Conservation (phyloP, 2,329 filamentous ascomycete genomes). For the Nigrospora oryzae region DNA sequence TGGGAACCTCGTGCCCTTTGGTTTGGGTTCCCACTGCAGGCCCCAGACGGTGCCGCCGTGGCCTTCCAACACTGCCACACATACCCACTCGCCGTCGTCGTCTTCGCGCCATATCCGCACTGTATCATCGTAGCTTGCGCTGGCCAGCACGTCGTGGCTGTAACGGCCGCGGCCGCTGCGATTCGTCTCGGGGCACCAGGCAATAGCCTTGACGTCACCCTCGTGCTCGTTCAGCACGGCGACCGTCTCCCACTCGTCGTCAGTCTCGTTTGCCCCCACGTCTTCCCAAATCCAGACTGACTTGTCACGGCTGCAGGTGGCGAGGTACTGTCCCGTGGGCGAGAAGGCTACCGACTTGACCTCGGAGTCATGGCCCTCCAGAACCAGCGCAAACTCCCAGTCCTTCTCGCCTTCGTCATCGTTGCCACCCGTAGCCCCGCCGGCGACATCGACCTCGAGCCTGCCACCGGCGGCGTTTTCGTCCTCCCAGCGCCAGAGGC, state of each 20-base stretch:
- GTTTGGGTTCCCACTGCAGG: constrained; percentile 58
- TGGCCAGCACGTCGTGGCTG: constrained; percentile 68
- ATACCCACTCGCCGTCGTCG: constrained; percentile 82
- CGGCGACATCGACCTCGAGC: constrained; percentile 34
- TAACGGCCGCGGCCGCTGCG: constrained; percentile 37
- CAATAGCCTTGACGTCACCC: constrained; percentile 88
- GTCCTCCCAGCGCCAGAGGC: constrained; percentile 65
- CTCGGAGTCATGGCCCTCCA: constrained; percentile 93
- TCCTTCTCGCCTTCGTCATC: constrained; percentile 59
- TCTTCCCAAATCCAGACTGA: constrained; percentile 99
- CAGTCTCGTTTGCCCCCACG: constrained; percentile 60
- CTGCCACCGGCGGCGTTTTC: constrained; percentile 18
- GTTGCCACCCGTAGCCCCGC: constrained; percentile 18
- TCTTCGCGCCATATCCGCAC: constrained; percentile 87
- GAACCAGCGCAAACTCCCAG: constrained; percentile 85
- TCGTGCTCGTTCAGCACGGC: constrained; percentile 92
- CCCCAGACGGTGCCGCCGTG: constrained; percentile 88
- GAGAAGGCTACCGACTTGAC: constrained; percentile 75
- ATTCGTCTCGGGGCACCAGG: constrained; percentile 72
- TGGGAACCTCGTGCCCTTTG: constrained; percentile 35
- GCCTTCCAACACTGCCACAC: constrained; percentile 71
- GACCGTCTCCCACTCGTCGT: constrained; percentile 95
- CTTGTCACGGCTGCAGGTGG: constrained; percentile 89
- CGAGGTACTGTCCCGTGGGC: constrained; percentile 68
- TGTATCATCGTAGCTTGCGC: constrained; percentile 89